phyloP scores from a whole-genome alignment of 345 rosid genomes.

The Melastoma malabathricum region DNA sequence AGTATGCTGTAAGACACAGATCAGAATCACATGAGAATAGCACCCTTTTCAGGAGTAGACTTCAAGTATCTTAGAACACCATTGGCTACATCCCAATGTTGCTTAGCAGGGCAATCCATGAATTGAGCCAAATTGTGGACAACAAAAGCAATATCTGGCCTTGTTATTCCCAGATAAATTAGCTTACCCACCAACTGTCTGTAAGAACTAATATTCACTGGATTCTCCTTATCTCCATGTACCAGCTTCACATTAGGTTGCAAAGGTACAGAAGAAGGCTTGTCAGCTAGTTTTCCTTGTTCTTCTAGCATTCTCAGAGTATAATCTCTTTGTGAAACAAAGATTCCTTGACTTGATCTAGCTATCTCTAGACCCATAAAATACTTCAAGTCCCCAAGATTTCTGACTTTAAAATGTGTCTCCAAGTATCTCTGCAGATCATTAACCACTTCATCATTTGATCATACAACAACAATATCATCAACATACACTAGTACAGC shows the following conservation, averaged over 20 bases:
- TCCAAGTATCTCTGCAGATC: neutral
- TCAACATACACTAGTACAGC: neutral
- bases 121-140: neutral
- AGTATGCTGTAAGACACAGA: neutral
- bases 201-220: neutral
- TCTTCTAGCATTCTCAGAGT: neutral
- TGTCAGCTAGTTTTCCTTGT: neutral
- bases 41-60: neutral
- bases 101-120: constrained; percentile 1
- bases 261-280: too few relatives aligned
- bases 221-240: neutral
- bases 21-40: neutral
- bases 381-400: neutral
- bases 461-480: neutral
- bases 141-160: neutral
- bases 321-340: neutral
- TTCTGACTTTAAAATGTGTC: neutral
- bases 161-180: neutral
- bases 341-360: neutral
- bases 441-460: neutral
- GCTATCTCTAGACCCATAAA: neutral
- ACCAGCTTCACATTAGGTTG: neutral
- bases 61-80: neutral
- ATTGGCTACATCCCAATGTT: neutral
- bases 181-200: neutral